phyloP scores from a whole-genome alignment of 495 filamentous ascomycete species.

The Haplographium delicatum region DNA sequence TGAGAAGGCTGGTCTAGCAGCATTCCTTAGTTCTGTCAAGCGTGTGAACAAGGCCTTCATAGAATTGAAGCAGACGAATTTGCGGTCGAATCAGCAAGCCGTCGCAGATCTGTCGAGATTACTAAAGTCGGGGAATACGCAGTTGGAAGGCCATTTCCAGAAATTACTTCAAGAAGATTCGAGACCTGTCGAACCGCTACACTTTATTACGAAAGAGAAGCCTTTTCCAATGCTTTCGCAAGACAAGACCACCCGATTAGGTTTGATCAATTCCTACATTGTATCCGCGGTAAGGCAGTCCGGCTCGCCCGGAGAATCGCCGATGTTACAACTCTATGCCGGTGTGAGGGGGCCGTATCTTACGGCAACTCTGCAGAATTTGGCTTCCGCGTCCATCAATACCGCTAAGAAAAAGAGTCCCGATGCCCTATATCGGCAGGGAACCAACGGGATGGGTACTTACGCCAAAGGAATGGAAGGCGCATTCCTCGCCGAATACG shows the following conservation, averaged over 20 bases:
- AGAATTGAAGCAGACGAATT: constrained; percentile 78
- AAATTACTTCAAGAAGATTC: constrained; percentile 67
- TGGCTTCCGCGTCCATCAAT: constrained; percentile 81
- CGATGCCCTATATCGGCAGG: constrained; percentile 79
- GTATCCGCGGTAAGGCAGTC: constrained; percentile 27
- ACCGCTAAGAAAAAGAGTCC: constrained; percentile 76
- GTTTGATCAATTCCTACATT: constrained; percentile 46
- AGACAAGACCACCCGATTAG: constrained; percentile 44
- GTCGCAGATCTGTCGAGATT: constrained; percentile 73
- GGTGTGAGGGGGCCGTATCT: constrained; percentile 85
- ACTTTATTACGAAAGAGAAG: constrained; percentile 86
- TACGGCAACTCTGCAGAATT: constrained; percentile 67
- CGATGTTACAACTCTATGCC: constrained; percentile 74
- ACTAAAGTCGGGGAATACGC: constrained; percentile 67
- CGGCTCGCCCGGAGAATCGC: constrained; percentile 36
- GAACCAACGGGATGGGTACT: constrained; percentile 87
- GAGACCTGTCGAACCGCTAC: constrained; percentile 75
- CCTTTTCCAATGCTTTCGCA: constrained; percentile 42
- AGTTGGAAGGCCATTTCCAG: constrained; percentile 78
- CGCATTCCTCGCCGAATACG: constrained; percentile 81
- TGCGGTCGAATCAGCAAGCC: constrained; percentile 86
- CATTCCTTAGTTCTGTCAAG: constrained; percentile 86
- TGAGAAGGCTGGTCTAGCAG: constrained; percentile 69
- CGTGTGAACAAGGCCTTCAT: constrained; percentile 74
- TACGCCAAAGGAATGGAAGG: constrained; percentile 85